Percentiles rank a stretch among this genome's conserved stretches.
Evolutionary conservation across 2,329 filamentous ascomycete genomes (phyloP).

Genomic region (Colletotrichum siamense): DNA sequence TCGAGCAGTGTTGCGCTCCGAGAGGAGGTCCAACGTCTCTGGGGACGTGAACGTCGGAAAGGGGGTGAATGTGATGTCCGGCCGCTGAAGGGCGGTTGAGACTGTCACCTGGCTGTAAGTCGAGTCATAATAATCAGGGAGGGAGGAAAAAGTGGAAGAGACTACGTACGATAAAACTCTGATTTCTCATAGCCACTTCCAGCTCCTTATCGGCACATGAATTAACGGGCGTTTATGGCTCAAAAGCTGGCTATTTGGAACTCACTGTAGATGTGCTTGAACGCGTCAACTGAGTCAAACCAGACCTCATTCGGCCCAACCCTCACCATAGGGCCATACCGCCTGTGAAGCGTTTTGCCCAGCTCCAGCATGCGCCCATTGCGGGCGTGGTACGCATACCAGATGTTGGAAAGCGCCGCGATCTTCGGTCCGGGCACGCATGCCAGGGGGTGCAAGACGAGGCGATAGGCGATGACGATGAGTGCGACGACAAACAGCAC

Average conservation of each 20-base stretch:
- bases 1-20: constrained; percentile 49
- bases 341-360: constrained; percentile 47
- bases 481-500: not conserved
- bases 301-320: constrained; percentile 61
- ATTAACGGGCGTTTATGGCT: not conserved
- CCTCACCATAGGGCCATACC: constrained; percentile 57
- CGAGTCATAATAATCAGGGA: not conserved
- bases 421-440: constrained; percentile 50
- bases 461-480: constrained; percentile 36
- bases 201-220: constrained; percentile 37
- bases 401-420: constrained; percentile 52
- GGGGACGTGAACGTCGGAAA: constrained; percentile 29
- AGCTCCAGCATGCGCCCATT: constrained; percentile 47
- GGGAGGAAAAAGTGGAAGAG: not conserved
- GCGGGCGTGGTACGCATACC: constrained; percentile 52
- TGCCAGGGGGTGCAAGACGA: constrained; percentile 50
- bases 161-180: constrained; percentile 51
- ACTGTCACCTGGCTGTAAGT: constrained; percentile 34
- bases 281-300: constrained; percentile 54
- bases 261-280: constrained; percentile 53
- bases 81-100: constrained; percentile 50
- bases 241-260: not conserved
- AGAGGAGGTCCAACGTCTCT: constrained; percentile 56
- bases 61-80: constrained; percentile 41
- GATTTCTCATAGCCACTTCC: constrained; percentile 56